These are phyloP conservation scores for Oryza glaberrima DNA, from an alignment of 176 grass and related monocot species.

Conservation along the genomic window DNA sequence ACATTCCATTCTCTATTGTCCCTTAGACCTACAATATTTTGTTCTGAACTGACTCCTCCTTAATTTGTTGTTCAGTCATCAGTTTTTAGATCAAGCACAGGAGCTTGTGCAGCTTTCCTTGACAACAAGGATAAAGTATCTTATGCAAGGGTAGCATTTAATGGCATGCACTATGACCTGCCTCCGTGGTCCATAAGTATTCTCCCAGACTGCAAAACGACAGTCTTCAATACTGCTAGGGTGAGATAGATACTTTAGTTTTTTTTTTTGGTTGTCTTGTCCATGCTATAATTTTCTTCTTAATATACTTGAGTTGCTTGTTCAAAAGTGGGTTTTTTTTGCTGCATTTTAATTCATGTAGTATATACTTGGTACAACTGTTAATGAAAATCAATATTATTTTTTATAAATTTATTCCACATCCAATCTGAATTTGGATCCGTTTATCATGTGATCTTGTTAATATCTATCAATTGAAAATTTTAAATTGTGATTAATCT, in stretches of 20 bases:
- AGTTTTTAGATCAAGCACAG: slow-evolving; percentile 76
- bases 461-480: background rate
- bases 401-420: background rate
- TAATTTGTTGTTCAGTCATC: slow-evolving; percentile 64
- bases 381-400: background rate
- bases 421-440: background rate
- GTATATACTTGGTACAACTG: background rate
- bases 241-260: slow-evolving; percentile 51
- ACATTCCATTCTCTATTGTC: slow-evolving; percentile 16
- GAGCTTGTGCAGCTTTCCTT: slow-evolving; percentile 88
- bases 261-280: background rate
- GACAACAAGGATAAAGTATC: slow-evolving; percentile 78
- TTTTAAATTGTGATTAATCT: background rate
- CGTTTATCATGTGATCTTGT: slow-evolving; percentile 6
- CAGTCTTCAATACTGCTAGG: slow-evolving; percentile 88
- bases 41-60: slow-evolving; percentile 40
- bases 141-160: slow-evolving; percentile 82
- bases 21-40: slow-evolving; percentile 29
- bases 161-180: slow-evolving; percentile 84
- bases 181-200: slow-evolving; percentile 97
- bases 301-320: slow-evolving; percentile 9
- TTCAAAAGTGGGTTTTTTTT: slow-evolving; percentile 13
- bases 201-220: slow-evolving; percentile 96
- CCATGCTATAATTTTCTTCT: background rate
- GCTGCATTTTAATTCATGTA: slow-evolving; percentile 25